Percentiles rank a stretch among this genome's conserved stretches.
Conservation (phyloP, 179 eudicot genomes). For the Spinacia oleracea region DNA sequence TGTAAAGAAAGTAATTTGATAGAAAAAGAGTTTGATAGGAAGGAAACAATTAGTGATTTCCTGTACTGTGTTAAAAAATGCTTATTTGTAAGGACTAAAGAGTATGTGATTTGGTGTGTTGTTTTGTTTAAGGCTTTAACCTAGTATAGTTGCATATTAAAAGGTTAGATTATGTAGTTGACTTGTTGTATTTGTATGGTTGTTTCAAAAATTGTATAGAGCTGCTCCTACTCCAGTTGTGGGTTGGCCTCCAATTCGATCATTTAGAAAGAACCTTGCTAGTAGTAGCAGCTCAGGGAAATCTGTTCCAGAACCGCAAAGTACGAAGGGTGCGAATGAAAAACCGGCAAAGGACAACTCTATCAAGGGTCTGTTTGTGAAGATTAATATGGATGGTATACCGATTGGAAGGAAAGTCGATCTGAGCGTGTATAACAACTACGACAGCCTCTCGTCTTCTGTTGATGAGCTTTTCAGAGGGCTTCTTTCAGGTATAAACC, state of each 20-base stretch:
- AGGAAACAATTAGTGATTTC: background rate
- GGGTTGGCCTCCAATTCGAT: conserved; percentile 98
- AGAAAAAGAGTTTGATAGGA: background rate
- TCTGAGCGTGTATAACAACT: conserved; percentile 64
- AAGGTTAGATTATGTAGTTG: background rate
- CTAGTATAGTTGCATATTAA: background rate
- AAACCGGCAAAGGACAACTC: conserved; percentile 42
- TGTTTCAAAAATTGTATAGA: conserved; percentile 32
- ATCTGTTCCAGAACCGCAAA: conserved; percentile 36
- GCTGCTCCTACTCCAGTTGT: conserved; percentile 83
- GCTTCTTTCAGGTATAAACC: conserved; percentile 74
- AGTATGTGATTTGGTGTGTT: background rate
- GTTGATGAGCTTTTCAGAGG: conserved; percentile 85
- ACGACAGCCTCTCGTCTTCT: conserved; percentile 68
- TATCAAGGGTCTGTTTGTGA: conserved; percentile 73
- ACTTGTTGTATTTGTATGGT: background rate
- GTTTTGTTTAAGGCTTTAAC: background rate
- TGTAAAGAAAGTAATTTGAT: too few species aligned
- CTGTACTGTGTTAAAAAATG: background rate
- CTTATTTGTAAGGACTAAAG: background rate
- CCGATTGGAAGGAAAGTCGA: conserved; percentile 97
- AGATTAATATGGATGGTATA: conserved; percentile 97
- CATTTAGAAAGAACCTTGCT: conserved; percentile 78
- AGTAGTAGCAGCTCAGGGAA: conserved; percentile 67
- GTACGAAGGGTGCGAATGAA: conserved; percentile 23